These are phyloP conservation scores for Daldinia sp. DNA, from an alignment of 2,329 filamentous ascomycete species.

Conservation along the genomic window DNA sequence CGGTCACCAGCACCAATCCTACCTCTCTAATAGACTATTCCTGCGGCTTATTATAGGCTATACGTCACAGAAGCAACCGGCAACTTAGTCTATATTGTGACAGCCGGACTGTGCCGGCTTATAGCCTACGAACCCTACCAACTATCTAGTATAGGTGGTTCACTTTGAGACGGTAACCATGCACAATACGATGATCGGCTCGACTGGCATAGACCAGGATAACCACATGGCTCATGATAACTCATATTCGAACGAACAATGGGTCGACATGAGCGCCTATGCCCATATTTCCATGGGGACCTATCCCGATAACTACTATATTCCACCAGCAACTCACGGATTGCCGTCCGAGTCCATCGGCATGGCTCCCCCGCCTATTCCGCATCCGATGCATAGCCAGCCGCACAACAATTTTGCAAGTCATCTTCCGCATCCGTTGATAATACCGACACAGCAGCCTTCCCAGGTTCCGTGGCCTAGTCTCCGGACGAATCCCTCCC, in stretches of 20 bases:
- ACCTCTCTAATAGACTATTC: slow-evolving; percentile 34
- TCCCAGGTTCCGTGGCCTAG: slow-evolving; percentile 71
- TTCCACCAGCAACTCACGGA: slow-evolving; percentile 57
- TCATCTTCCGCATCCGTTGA: slow-evolving; percentile 70
- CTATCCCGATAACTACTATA: slow-evolving; percentile 71
- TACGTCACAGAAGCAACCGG: slow-evolving; percentile 35
- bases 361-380: slow-evolving; percentile 67
- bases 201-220: slow-evolving; percentile 57
- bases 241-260: slow-evolving; percentile 57
- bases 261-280: slow-evolving; percentile 68
- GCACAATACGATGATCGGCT: slow-evolving; percentile 58
- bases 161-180: slow-evolving; percentile 46
- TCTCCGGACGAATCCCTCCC: slow-evolving; percentile 75
- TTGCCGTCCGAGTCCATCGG: slow-evolving; percentile 60
- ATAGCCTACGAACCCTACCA: slow-evolving; percentile 35
- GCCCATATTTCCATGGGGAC: slow-evolving; percentile 75
- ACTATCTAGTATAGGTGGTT: slow-evolving; percentile 37
- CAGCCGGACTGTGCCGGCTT: slow-evolving; percentile 39
- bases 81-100: slow-evolving; percentile 38
- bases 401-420: slow-evolving; percentile 51
- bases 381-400: slow-evolving; percentile 66
- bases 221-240: slow-evolving; percentile 55
- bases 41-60: slow-evolving; percentile 38
- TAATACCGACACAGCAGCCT: slow-evolving; percentile 70
- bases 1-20: slow-evolving; percentile 42